Evolutionary conservation across 768 basidiomycete species (phyloP).

Genomic region (Gymnopilus junonius): DNA sequence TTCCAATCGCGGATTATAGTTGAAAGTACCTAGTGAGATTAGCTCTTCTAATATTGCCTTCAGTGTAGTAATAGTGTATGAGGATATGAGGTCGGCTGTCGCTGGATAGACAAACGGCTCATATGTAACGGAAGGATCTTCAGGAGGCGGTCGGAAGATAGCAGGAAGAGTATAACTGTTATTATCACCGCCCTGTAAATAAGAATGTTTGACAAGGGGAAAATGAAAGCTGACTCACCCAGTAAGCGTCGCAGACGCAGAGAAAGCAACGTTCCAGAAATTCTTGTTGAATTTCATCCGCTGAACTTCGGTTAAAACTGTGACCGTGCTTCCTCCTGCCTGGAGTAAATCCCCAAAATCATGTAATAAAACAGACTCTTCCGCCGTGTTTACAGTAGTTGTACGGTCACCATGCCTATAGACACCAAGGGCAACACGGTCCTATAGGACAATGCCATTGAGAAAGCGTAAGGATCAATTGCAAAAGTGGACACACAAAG

Average conservation of each 20-base stretch:
- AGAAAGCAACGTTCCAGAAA: conserved; percentile 65
- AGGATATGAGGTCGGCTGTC: conserved; percentile 45
- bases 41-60: conserved; percentile 51
- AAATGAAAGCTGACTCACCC: conserved; percentile 27
- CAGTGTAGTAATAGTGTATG: conserved; percentile 52
- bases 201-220: neutral
- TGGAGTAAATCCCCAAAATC: conserved; percentile 50
- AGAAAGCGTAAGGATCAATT: neutral
- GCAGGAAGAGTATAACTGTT: conserved; percentile 49
- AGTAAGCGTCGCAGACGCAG: conserved; percentile 55
- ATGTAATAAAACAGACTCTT: conserved; percentile 44
- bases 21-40: conserved; percentile 20
- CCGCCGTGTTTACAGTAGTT: conserved; percentile 43
- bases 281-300: conserved; percentile 66
- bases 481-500: conserved; percentile 43
- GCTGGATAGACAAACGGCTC: conserved; percentile 41
- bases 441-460: neutral
- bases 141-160: conserved; percentile 52
- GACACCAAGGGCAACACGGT: conserved; percentile 44
- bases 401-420: conserved; percentile 50
- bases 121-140: conserved; percentile 38
- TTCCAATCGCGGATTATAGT: neutral
- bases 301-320: conserved; percentile 62
- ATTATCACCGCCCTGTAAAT: neutral
- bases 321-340: conserved; percentile 50